Percentiles rank a stretch among this genome's conserved stretches.
Evolutionary conservation across 2,329 filamentous ascomycete genomes (phyloP).

Genomic region (Diplodia mutila): DNA sequence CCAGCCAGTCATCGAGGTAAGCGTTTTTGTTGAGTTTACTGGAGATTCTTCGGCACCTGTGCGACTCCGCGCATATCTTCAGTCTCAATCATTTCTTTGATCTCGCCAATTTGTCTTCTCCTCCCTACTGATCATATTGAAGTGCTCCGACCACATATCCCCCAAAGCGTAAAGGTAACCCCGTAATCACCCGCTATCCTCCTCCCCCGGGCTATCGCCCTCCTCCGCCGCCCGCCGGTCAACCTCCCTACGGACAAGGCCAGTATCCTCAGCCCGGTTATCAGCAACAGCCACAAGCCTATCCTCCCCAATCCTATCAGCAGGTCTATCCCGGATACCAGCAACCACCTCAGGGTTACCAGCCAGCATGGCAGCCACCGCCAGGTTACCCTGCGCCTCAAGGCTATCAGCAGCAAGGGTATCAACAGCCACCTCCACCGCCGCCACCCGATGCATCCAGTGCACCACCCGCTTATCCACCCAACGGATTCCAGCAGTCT

Average conservation of each 20-base stretch:
- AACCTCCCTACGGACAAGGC: conserved; percentile 23
- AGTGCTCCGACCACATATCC: conserved; percentile 34
- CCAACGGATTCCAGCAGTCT: conserved; percentile 21
- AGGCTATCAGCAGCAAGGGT: conserved; percentile 33
- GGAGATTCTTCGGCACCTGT: conserved; percentile 5
- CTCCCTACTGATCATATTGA: conserved; percentile 20
- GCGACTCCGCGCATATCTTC: conserved; percentile 18
- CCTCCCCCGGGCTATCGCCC: conserved; percentile 53
- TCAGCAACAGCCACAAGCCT: conserved; percentile 32
- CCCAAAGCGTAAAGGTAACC: conserved; percentile 52
- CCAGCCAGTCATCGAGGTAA: conserved; percentile 39
- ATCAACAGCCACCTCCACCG: conserved; percentile 28
- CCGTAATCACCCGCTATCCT: conserved; percentile 55
- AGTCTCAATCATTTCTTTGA: background rate
- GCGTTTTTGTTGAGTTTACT: conserved; percentile 27
- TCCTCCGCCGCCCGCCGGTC: conserved; percentile 29
- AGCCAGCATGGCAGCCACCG: conserved; percentile 19
- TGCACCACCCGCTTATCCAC: conserved; percentile 8
- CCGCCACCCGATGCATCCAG: conserved; percentile 9
- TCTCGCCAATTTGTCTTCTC: conserved; percentile 17
- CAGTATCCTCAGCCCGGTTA: conserved; percentile 34
- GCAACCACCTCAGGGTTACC: conserved; percentile 31
- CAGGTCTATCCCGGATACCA: conserved; percentile 34
- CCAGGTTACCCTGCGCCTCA: conserved; percentile 29
- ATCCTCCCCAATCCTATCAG: conserved; percentile 31